Evolutionary conservation across 2,329 filamentous ascomycete species (phyloP), one percentile per base, ranked within the genome.

Genomic region (Beauveria sp.): DNA sequence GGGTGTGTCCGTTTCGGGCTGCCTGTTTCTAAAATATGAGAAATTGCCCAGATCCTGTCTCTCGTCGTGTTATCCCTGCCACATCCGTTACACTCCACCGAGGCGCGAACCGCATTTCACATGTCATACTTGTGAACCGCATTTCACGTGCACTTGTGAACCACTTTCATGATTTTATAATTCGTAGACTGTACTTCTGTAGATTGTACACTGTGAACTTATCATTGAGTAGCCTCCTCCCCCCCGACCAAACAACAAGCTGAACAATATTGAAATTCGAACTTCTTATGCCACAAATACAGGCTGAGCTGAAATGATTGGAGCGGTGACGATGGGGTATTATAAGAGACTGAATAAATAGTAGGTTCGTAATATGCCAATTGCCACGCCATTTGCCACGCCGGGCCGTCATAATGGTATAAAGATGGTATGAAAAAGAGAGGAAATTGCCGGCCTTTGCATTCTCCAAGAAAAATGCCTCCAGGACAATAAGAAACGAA

Each of bases 321-420:
- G 28, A 26, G 47, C 22, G 20, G 26, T 57, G 54, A 57, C 54
- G 43, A 57, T 49, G 42, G 20, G 57, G 47, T 59, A 59, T 60
- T 53, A 53, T 28, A 53, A 60, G 47, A 60, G 57, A 60, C 22
- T 60, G 57, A 60, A 50, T 59, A 10, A 53, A 51, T 58, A 26
- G 49, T 59, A 52, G 22, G 49, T 30, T 60, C 40, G 57, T 60
- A 46, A 59, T 58, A 51, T 47, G 55, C 45, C 55, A 42, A n/a
- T 30, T 46, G 53, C 55, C 43, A 49, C 55, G 54, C 43, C 54
- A 42, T n/a, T 28, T 46, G 53, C 55, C 43, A 49, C 56, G 56
- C 56, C 56, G 46, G 56, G 56, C 56, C 20, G 28, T 58, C 43
- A 47, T 47, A 43, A 45, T 58, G 28, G 55, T 58, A 58, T 49